Percentiles rank a stretch among this genome's conserved stretches.
Evolutionary conservation across 2,329 filamentous ascomycete species (phyloP).

Genomic region (Cladophialophora carrionii): DNA sequence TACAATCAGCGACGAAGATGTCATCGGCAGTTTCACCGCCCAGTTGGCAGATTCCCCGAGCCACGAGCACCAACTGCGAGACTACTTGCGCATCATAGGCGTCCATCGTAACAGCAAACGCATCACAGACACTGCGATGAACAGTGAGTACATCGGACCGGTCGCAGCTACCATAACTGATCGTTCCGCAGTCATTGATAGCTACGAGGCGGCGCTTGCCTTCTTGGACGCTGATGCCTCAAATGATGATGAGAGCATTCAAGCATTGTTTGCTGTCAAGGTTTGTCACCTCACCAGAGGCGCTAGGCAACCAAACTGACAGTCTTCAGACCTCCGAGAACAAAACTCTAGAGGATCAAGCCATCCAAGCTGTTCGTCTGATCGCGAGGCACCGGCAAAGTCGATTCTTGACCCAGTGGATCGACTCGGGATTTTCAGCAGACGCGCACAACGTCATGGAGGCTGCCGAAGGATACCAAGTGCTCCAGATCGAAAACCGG

Average conservation of each 20-base stretch:
- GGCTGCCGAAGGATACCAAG: conserved; percentile 56
- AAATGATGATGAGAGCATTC: conserved; percentile 61
- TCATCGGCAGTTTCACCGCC: conserved; percentile 65
- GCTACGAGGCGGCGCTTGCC: conserved; percentile 65
- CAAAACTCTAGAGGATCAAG: conserved; percentile 54
- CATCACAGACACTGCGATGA: conserved; percentile 62
- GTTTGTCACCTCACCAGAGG: conserved; percentile 42
- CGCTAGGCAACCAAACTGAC: conserved; percentile 1
- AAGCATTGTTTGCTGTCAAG: conserved; percentile 61
- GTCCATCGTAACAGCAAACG: conserved; percentile 59
- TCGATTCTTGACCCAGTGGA: conserved; percentile 55
- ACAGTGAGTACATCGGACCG: conserved; percentile 46
- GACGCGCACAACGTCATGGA: conserved; percentile 58
- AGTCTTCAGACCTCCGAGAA: conserved; percentile 54
- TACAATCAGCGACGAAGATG: conserved; percentile 58
- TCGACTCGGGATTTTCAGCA: conserved; percentile 59
- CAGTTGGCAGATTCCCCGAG: conserved; percentile 59
- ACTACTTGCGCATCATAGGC: conserved; percentile 64
- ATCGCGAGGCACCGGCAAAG: conserved; percentile 65
- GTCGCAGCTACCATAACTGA: conserved; percentile 23
- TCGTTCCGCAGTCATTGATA: conserved; percentile 54
- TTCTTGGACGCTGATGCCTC: conserved; percentile 60
- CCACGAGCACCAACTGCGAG: conserved; percentile 60
- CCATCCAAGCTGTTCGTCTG: conserved; percentile 59
- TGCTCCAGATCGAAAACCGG: conserved; percentile 58